Conservation (phyloP, 2,329 filamentous ascomycete genomes). For the Fusarium humuli region DNA sequence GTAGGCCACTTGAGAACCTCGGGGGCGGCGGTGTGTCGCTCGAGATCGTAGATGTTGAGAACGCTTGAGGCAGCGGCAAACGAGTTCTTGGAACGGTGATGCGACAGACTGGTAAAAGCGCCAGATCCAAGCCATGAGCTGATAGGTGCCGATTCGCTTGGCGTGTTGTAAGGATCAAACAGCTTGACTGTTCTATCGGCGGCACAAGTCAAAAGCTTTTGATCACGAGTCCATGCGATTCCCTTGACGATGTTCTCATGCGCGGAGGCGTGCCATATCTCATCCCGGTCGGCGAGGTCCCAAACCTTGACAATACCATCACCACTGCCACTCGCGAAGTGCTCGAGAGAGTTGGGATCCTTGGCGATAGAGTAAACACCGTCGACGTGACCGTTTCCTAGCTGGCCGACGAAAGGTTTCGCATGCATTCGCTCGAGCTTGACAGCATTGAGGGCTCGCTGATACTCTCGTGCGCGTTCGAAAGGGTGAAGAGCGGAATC, state of each 20-base stretch:
- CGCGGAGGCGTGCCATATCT: constrained; percentile 81
- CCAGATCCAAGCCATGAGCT: constrained; percentile 86
- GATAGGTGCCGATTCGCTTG: constrained; percentile 75
- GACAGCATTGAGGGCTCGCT: constrained; percentile 75
- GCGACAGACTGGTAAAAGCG: constrained; percentile 85
- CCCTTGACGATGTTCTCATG: constrained; percentile 96
- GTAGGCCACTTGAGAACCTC: constrained; percentile 91
- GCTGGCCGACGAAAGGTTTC: constrained; percentile 79
- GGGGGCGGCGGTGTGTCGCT: constrained; percentile 81
- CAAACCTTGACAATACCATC: constrained; percentile 96
- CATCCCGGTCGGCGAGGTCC: constrained; percentile 78
- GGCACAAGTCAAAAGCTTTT: constrained; percentile 87
- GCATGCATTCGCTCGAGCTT: constrained; percentile 94
- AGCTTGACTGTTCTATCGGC: constrained; percentile 89
- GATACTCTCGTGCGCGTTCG: constrained; percentile 83
- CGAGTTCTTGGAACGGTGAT: constrained; percentile 80
- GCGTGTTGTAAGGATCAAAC: constrained; percentile 86
- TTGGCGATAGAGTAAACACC: constrained; percentile 84
- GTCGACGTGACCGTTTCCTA: constrained; percentile 92
- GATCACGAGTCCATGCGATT: constrained; percentile 87
- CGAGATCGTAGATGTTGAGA: constrained; percentile 90
- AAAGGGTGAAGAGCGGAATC: constrained; percentile 91
- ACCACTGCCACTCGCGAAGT: constrained; percentile 85
- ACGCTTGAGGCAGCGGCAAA: constrained; percentile 83
- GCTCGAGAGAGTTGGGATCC: constrained; percentile 78